phyloP scores from a whole-genome alignment of 768 basidiomycete genomes.

The Leucocoprinus sp. region DNA sequence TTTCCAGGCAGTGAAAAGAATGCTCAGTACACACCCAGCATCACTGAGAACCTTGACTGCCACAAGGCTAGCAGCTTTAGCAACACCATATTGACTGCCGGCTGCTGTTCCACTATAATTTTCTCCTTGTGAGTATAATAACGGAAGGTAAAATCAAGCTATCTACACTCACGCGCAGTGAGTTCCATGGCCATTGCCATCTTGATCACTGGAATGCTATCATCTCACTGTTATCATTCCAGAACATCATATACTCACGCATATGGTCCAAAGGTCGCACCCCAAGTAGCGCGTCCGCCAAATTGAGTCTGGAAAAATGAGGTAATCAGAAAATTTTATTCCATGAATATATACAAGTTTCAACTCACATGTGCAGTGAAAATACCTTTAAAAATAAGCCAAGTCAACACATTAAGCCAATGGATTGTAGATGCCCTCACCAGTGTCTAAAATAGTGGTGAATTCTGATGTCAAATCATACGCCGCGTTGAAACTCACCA shows the following conservation, averaged over 20 bases:
- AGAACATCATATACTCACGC: constrained; percentile 11
- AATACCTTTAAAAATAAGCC: constrained; percentile 14
- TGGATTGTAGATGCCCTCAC: constrained; percentile 9
- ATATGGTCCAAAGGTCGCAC: constrained; percentile 23
- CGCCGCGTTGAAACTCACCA: constrained; percentile 17
- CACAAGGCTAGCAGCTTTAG: constrained; percentile 25
- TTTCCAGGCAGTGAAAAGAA: not conserved
- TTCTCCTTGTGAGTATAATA: not conserved
- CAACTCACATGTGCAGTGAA: constrained; percentile 15
- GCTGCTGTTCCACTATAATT: constrained; percentile 18
- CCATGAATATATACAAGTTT: not conserved
- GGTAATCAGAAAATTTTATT: not conserved
- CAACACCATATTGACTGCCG: constrained; percentile 19
- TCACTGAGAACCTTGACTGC: constrained; percentile 34
- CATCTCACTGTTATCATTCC: not conserved
- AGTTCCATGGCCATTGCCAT: constrained; percentile 35
- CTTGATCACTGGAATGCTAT: constrained; percentile 13
- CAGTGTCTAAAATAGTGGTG: constrained; percentile 15
- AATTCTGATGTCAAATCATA: not conserved
- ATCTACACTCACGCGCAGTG: constrained; percentile 19
- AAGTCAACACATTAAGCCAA: not conserved
- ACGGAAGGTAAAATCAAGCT: too few species aligned
- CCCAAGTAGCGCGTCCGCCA: constrained; percentile 32
- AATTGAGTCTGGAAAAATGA: constrained; percentile 19
- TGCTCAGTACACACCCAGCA: constrained; percentile 16